Evolutionary conservation across 2,329 filamentous ascomycete genomes (phyloP), one percentile per base, ranked within the genome.

Genomic region (Beauveria australis): DNA sequence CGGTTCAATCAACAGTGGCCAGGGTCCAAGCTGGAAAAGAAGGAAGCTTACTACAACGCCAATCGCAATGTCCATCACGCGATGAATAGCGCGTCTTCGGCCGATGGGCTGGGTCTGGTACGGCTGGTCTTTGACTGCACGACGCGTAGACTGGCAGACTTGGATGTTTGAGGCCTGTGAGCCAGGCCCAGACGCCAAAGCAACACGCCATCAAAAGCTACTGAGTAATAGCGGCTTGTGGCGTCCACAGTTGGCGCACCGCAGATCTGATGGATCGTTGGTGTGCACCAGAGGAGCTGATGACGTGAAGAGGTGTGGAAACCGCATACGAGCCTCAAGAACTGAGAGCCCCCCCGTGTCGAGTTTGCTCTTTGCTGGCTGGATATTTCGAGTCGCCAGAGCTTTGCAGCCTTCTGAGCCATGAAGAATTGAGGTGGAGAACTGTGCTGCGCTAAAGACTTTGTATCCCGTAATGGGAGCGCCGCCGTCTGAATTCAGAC

Each of bases 191-290:
- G 33, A 53, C 30, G 24, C 53, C 24, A 48, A 56, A 40, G 19
- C 5, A 26, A 22, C 56, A 52, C 47, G 56, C 48, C 14, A 48
- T 26, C 7, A 22, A 40, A 52, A 24, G 33, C 14, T 37, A 37
- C 33, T 6, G 33, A 51, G 33, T 26, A 59, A 26, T 44, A 30
- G 47, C 24, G 56, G 47, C 37, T 44, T 52, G 24, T 8, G 14
- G 44, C 54, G 56, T 52, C 56, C 48, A 59, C 40, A 44, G 16
- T 52, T 10, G 37, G 22, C 52, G 48, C 26, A 52, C 48, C n/a
- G 56, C 40, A 53, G 56, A 59, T 59, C 56, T 46, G 47, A 24
- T 53, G 33, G 33, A 58, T 58, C 24, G 47, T n/a, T 59, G 49
- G 47, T 37, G 19, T 26, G 41, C 26, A 44, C 16, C n/a, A 53